These are phyloP conservation scores for Lentinula guzmanii DNA, from an alignment of 768 basidiomycete species.

Conservation along the genomic window DNA sequence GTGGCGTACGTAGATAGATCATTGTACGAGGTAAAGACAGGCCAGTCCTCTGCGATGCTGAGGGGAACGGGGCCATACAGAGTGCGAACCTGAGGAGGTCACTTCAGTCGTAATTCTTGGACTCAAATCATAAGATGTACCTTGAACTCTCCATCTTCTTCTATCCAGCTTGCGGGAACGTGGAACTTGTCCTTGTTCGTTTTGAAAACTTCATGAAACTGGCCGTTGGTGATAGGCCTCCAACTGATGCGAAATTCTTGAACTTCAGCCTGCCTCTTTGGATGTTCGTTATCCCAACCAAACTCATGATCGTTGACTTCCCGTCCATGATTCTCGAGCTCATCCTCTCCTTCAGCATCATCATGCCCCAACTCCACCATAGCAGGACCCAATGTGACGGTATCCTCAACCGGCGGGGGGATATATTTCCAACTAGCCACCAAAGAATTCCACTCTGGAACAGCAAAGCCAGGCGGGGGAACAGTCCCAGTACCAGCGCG, in stretches of 20 bases:
- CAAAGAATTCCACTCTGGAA: slow-evolving; percentile 65
- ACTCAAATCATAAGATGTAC: slow-evolving; percentile 24
- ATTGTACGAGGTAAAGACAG: slow-evolving; percentile 72
- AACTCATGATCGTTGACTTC: slow-evolving; percentile 59
- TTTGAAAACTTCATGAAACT: slow-evolving; percentile 68
- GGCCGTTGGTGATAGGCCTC: slow-evolving; percentile 83
- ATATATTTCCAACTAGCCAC: slow-evolving; percentile 41
- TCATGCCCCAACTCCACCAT: slow-evolving; percentile 72
- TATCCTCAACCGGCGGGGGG: slow-evolving; percentile 34
- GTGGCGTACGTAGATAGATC: slow-evolving; percentile 76
- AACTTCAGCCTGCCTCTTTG: slow-evolving; percentile 55
- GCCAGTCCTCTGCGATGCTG: slow-evolving; percentile 78
- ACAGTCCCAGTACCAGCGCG: slow-evolving; percentile 72
- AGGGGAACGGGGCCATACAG: slow-evolving; percentile 82
- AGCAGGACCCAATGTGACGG: slow-evolving; percentile 54
- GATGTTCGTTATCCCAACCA: slow-evolving; percentile 95
- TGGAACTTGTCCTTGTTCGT: slow-evolving; percentile 27
- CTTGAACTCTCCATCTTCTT: slow-evolving; percentile 40
- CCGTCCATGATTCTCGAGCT: slow-evolving; percentile 18
- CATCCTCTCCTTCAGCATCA: slow-evolving; percentile 72
- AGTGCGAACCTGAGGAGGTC: slow-evolving; percentile 63
- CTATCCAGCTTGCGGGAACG: slow-evolving; percentile 73
- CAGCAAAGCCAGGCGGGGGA: slow-evolving; percentile 67
- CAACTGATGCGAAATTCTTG: slow-evolving; percentile 72
- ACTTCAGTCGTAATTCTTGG: neutral